Evolutionary conservation across 345 rosid genomes (phyloP).

Genomic region (Salix brachista): DNA sequence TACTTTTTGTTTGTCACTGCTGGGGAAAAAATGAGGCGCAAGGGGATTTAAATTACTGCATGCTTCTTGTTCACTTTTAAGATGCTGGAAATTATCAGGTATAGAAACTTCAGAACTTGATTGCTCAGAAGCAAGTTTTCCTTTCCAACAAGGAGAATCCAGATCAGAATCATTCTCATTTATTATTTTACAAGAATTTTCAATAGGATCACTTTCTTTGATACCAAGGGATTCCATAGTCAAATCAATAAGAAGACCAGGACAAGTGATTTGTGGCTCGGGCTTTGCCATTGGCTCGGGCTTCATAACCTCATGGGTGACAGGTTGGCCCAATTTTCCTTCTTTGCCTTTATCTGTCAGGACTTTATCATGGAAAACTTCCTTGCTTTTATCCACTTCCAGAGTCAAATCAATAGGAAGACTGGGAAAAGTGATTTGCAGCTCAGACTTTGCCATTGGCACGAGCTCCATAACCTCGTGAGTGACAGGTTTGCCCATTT

Average conservation of each 20-base stretch:
- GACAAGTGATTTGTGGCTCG: conserved; percentile 15
- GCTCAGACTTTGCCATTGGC: conserved; percentile 8
- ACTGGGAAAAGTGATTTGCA: conserved; percentile 9
- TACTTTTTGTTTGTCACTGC: conserved; percentile 24
- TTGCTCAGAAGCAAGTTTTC: conserved; percentile 22
- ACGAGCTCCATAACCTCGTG: conserved; percentile 9
- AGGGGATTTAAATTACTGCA: conserved; percentile 38
- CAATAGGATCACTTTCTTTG: conserved; percentile 16
- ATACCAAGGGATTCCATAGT: conserved; percentile 18
- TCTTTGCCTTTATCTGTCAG: conserved; percentile 5
- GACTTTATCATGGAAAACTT: conserved; percentile 5
- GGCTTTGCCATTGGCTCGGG: conserved; percentile 1
- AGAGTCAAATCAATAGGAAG: conserved; percentile 17
- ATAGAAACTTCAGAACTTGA: conserved; percentile 6
- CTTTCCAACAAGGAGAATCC: conserved; percentile 73
- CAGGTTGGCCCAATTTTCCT: conserved; percentile 2
- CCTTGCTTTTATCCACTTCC: conserved; percentile 7
- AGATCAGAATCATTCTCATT: conserved; percentile 43
- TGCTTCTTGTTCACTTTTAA: conserved; percentile 27
- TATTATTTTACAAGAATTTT: conserved; percentile 11
- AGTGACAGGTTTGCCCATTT: background rate
- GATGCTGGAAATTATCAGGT: conserved; percentile 16
- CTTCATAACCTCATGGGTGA: conserved; percentile 3
- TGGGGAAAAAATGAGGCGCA: conserved; percentile 51
- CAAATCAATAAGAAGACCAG: conserved; percentile 12